Percentiles rank a stretch among this genome's conserved stretches.
Evolutionary conservation across 129 eudicot species (phyloP).

Genomic region (Centaurea solstitialis): DNA sequence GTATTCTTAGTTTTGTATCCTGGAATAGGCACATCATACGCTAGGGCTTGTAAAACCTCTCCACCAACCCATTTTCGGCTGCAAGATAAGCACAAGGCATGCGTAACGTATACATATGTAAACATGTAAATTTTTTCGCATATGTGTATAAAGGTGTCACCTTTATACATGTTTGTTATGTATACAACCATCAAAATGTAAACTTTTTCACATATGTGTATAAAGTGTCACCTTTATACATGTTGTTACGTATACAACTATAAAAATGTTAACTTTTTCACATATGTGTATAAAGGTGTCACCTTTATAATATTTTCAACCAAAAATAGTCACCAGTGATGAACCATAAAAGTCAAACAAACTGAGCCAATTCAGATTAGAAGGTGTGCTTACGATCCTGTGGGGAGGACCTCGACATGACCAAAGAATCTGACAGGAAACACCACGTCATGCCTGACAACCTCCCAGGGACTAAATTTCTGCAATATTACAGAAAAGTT

Average conservation of each 20-base stretch:
- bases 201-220: no score
- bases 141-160: no score
- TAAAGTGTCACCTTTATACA: no score
- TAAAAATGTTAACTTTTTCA: no score
- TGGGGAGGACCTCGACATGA: constrained; percentile 79
- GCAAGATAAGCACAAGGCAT: constrained; percentile 16
- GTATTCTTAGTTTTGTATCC: constrained; percentile 98
- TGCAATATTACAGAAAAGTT: constrained; percentile 37
- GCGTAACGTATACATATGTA: no score
- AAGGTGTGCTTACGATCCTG: constrained; percentile 80
- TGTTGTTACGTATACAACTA: no score
- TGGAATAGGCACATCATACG: constrained; percentile 98
- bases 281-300: no score
- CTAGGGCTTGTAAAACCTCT: constrained; percentile 89
- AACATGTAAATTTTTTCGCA: no score
- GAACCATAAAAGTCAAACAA: neutral
- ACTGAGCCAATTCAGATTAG: neutral
- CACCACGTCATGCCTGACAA: constrained; percentile 88
- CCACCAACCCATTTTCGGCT: constrained; percentile 97
- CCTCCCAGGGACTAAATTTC: constrained; percentile 99
- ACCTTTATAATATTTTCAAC: neutral
- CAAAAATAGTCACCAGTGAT: neutral
- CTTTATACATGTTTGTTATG: no score
- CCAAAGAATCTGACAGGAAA: constrained; percentile 97
- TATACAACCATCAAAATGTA: no score